Base-by-base conservation (phyloP, 257 asterid species). In the Solanum chmielewskii region DNA sequence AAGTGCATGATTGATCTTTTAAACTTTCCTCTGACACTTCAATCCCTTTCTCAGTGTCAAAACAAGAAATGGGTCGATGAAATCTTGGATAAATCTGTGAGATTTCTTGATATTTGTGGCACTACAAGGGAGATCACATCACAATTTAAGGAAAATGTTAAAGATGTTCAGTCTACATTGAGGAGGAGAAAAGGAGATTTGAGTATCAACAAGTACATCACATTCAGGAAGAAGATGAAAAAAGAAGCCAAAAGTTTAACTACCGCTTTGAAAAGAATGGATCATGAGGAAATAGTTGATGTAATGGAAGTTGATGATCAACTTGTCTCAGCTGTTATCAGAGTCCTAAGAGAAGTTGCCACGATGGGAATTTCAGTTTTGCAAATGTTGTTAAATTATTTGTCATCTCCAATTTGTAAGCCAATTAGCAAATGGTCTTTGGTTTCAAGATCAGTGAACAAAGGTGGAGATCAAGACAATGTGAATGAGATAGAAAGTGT, bases 181-280 rank as follows among this genome's bases (percentile, higher is more conserved):
- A 83, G 84, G 21, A 87, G 85, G 41, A 87, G 8, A 84, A 83
- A 73, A 25, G 85, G 68, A 21, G 90, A 85, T 39, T 81, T 31
- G 11, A 81, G 27, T 3, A 64, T 87, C 86, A 70, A 42, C 5
- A 87, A 45, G 2, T 89, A 52, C 74, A 77, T 25, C 23, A 78
- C 88, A 13, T 87, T 76, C 56, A 89, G 89, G 41, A 89, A 70
- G 59, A 82, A 86, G 35, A 86, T 81, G 90, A 88, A 86, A 16
- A 86, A 84, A 69, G 86, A 84, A 15, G 86, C 59, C 0, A 84
- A 37, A 60, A 64, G 2, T 11, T 11, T 4, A 23, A 7, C 31
- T 3, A 45, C 44, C 10, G 1, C 12, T 66, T n/a, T 60, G 47
- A 84, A 84, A 23, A 64, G 45, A 66, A 64, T 84, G 44, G 80